A percentile compares a stretch with the other conserved stretches of the same genome.
These are phyloP conservation scores for Cymbopogon citratus DNA, from an alignment of 176 grass and related monocot species.

Conservation along the genomic window DNA sequence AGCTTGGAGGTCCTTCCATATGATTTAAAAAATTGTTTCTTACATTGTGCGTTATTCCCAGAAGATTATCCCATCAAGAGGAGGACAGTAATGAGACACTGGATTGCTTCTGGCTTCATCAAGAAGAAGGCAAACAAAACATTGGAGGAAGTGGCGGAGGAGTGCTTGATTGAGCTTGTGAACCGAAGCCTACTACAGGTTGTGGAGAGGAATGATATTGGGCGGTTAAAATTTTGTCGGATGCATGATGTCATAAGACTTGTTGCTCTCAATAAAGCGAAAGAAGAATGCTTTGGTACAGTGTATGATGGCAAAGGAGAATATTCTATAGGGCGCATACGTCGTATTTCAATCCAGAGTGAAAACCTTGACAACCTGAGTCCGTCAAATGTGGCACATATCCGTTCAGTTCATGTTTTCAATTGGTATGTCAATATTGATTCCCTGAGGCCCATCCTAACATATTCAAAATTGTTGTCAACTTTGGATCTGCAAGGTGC, in stretches of 20 bases:
- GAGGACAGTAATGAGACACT: not conserved
- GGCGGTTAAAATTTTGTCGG: slow-evolving; percentile 1
- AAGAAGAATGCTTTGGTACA: slow-evolving; percentile 7
- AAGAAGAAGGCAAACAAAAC: slow-evolving; percentile 1
- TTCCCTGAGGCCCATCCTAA: not conserved
- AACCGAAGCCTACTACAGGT: slow-evolving; percentile 32
- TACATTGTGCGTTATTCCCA: not conserved
- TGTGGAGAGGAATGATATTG: not conserved
- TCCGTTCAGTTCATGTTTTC: not conserved
- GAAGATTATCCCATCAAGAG: not conserved
- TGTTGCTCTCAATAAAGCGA: not conserved
- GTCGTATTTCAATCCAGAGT: not conserved
- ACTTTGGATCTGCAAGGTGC: not conserved
- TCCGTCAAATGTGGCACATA: not conserved
- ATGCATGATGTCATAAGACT: slow-evolving; percentile 24
- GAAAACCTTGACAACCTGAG: not conserved
- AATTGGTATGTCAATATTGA: not conserved
- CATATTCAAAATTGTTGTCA: not conserved
- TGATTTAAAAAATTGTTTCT: not conserved
- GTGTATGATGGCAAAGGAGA: not conserved
- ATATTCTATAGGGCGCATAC: not conserved
- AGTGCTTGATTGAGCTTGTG: slow-evolving; percentile 27
- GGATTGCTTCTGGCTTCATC: slow-evolving; percentile 2
- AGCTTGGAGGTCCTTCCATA: not conserved
- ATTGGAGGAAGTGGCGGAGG: slow-evolving; percentile 41